Percentiles rank a stretch among this genome's conserved stretches.
Conservation (phyloP, 208 protist species). For the Acanthamoeba quina region DNA sequence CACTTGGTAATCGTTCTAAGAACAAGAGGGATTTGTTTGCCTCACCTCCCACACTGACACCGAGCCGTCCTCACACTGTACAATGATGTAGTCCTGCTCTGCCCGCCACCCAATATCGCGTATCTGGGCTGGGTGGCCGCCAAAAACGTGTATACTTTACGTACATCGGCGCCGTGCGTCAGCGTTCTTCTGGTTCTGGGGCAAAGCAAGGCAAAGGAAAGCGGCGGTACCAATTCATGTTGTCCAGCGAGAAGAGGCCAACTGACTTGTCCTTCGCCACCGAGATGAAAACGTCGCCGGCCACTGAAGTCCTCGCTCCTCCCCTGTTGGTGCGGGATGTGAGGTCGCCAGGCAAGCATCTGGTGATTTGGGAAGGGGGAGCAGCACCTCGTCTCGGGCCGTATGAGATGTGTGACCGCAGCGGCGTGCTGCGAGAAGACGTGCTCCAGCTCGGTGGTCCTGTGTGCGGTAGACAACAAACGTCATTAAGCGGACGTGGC, state of each 20-base stretch:
- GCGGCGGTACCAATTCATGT: conserved; percentile 58
- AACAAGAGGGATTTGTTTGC: neutral
- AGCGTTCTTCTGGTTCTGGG: too few species aligned
- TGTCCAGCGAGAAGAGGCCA: conserved; percentile 52
- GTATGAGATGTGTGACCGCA: conserved; percentile 61
- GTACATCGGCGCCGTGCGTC: neutral
- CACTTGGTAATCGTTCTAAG: neutral
- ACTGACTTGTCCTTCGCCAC: conserved; percentile 53
- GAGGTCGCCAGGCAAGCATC: too few species aligned
- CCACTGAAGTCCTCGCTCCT: neutral
- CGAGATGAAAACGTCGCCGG: conserved; percentile 50
- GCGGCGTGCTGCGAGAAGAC: conserved; percentile 40
- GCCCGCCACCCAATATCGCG: neutral
- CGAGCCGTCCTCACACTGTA: conserved; percentile 62
- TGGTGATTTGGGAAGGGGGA: too few species aligned
- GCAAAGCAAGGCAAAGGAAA: too few species aligned
- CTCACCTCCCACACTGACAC: conserved; percentile 62
- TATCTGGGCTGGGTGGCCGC: conserved; percentile 32
- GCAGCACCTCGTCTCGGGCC: neutral
- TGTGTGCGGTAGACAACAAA: neutral
- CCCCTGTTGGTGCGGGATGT: neutral
- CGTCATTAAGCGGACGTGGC: neutral
- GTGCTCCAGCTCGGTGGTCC: neutral
- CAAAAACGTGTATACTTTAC: conserved; percentile 40
- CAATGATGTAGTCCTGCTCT: conserved; percentile 61